Evolutionary conservation across 2,329 filamentous ascomycete species (phyloP), one percentile per base, ranked within the genome.

Genomic region (Pseudogymnoascus sp.): DNA sequence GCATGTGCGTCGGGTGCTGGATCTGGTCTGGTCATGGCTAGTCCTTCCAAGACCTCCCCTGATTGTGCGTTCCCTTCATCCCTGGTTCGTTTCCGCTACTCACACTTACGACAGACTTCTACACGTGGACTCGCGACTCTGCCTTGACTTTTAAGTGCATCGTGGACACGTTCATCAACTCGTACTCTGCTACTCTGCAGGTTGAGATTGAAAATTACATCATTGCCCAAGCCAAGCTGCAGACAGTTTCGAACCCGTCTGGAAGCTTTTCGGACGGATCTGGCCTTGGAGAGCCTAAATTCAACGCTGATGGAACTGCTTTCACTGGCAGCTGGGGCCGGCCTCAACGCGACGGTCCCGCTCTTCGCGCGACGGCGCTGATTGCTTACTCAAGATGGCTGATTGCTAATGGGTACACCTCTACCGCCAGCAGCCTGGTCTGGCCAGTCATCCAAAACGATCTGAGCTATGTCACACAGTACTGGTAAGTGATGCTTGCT

Each of bases 361-460:
- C 90, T 21, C 81, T 95, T 43, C 82, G 91, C 61, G 90, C 89
- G 1, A 90, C 85, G 53, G 84, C 90, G 1, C 75, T 95, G 70
- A 87, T 89, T 62, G 80, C 80, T 0, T 95, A 93, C 71, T 83
- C 87, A 4, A 86, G 87, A 70, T 91, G 88, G 84, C 77, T 93
- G 34, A 77, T 91, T 60, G 77, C 77, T 42, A 88, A 90, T 65
- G 88, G 86, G 7, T 75, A 79, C 60, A 72, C 71, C 8, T 74
- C 74, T 2, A 74, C 75, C 8, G 80, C 78, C 0, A 73, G 71
- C 8, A 72, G 75, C 28, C 85, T 87, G 69, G 77, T 84, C 8
- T 93, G 89, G 89, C 90, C 90, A 2, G 79, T 93, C 61, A 83
- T 92, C 53, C 79, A 81, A 56, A 93, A 92, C 68, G 91, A 95